Percentiles rank a stretch among this genome's conserved stretches.
phyloP scores from a whole-genome alignment of 257 asterid genomes.

The Nicotiana otophora region DNA sequence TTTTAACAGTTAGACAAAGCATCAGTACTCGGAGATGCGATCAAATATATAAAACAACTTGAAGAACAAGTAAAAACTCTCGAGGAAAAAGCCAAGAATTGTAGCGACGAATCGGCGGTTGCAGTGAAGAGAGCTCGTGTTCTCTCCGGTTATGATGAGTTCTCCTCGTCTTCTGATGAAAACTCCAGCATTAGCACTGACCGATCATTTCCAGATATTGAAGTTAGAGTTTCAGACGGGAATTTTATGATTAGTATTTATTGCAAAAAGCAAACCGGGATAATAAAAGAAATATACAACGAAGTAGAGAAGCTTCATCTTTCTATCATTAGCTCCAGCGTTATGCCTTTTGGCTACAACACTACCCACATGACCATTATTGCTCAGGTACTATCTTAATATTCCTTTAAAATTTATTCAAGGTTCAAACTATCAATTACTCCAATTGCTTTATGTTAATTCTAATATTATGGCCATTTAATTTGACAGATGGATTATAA shows the following conservation, averaged over 20 bases:
- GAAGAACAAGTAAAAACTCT: slow-evolving; percentile 19
- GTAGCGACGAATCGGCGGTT: neutral
- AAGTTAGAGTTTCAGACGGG: slow-evolving; percentile 13
- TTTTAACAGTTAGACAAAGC: slow-evolving; percentile 29
- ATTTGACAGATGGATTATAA: slow-evolving; percentile 14
- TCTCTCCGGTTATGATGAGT: neutral
- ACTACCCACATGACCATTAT: slow-evolving; percentile 12
- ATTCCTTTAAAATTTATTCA: neutral
- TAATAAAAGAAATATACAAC: slow-evolving; percentile 14
- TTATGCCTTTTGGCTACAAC: slow-evolving; percentile 19
- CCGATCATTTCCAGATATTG: slow-evolving; percentile 9
- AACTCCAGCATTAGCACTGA: slow-evolving; percentile 1
- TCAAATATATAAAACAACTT: slow-evolving; percentile 19
- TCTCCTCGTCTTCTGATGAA: slow-evolving; percentile 11
- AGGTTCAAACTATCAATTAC: too few relatives aligned
- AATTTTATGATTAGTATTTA: slow-evolving; percentile 13
- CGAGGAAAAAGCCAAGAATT: slow-evolving; percentile 15
- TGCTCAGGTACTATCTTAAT: slow-evolving; percentile 17
- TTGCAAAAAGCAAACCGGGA: slow-evolving; percentile 16
- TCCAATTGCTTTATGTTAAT: neutral
- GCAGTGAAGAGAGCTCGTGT: slow-evolving; percentile 2
- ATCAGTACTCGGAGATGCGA: slow-evolving; percentile 26
- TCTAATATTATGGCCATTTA: neutral
- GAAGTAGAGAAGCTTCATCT: slow-evolving; percentile 17
- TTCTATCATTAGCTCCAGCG: slow-evolving; percentile 6